Base-by-base conservation (phyloP, 495 filamentous ascomycete genomes). In the Tuber aestivum region DNA sequence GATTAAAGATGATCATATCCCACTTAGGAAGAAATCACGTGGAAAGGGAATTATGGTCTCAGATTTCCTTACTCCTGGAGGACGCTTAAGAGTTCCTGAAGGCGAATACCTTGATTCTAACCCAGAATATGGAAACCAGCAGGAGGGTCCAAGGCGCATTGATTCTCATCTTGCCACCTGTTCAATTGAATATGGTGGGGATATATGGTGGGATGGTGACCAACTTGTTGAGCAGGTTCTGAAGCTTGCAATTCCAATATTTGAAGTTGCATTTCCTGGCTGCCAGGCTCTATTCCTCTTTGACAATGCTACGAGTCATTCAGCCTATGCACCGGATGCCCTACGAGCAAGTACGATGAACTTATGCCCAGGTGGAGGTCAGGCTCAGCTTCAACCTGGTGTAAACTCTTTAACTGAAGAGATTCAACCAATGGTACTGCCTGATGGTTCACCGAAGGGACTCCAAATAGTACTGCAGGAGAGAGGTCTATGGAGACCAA, bases 31-130 rank as follows among this genome's bases (percentile, higher is more conserved):
- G 41, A 73, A 73, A 27, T 41, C 23, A 0, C 20, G 3, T 1
- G 37, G 35, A 18, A 73, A 68, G 12, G 12, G 32, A 18, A 73
- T 73, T 4, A 73, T 68, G 48, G 72, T 68, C 2, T 73, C 72
- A 0, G 72, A 73, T 1, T n/a, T 73, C 35, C 20, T 68, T 2
- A 73, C 72, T 1, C 14, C 45, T n/a, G 40, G 12, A 8, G 44
- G 56, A 45, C 0, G 41, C 8, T 16, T 72, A 5, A 2, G n/a
- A 48, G 12, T 72, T 21, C 42, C 41, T 12, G 18, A 32, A 1
- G n/a, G 56, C 20, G 18, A 21, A 21, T 3, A 72, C 21, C 27
- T 72, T 40, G 10, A 23, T 0, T 50, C 20, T 41, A 5, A 21
- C 20, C 45, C 8, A 10, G 12, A 40, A 68, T 73, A 61, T 68